phyloP scores from a whole-genome alignment of 2,329 filamentous ascomycete genomes.

The Paecilomyces formosus region DNA sequence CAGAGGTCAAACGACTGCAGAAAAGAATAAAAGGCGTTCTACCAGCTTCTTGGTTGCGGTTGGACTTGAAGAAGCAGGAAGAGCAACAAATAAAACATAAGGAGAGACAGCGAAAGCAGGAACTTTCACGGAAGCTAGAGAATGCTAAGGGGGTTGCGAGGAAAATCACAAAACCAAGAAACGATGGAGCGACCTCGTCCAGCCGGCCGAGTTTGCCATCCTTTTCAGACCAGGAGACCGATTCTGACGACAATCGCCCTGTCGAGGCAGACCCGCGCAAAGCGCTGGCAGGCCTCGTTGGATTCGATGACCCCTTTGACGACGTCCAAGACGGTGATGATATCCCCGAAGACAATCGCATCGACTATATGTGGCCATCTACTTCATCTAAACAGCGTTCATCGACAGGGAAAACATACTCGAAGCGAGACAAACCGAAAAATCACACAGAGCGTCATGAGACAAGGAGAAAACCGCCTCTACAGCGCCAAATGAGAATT shows the following conservation, averaged over 20 bases:
- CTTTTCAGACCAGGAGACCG: constrained; percentile 20
- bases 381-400: constrained; percentile 14
- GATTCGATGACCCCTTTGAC: constrained; percentile 14
- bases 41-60: constrained; percentile 41
- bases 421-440: constrained; percentile 10
- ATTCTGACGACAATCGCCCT: constrained; percentile 19
- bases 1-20: constrained; percentile 25
- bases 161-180: constrained; percentile 20
- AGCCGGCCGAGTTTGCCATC: constrained; percentile 7
- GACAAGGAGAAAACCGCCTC: constrained; percentile 14
- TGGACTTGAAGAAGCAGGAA: constrained; percentile 30
- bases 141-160: constrained; percentile 26
- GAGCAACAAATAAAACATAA: constrained; percentile 10
- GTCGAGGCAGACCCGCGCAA: constrained; percentile 7
- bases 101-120: constrained; percentile 14
- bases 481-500: constrained; percentile 27
- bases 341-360: constrained; percentile 34
- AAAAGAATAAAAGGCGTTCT: constrained; percentile 41
- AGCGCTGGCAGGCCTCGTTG: constrained; percentile 10
- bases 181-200: constrained; percentile 8
- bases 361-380: constrained; percentile 34
- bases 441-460: constrained; percentile 1
- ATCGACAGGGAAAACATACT: constrained; percentile 10
- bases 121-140: constrained; percentile 12
- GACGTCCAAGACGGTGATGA: constrained; percentile 19